phyloP scores from a whole-genome alignment of 2,329 filamentous ascomycete genomes.

The Sordariomycetes sp. region DNA sequence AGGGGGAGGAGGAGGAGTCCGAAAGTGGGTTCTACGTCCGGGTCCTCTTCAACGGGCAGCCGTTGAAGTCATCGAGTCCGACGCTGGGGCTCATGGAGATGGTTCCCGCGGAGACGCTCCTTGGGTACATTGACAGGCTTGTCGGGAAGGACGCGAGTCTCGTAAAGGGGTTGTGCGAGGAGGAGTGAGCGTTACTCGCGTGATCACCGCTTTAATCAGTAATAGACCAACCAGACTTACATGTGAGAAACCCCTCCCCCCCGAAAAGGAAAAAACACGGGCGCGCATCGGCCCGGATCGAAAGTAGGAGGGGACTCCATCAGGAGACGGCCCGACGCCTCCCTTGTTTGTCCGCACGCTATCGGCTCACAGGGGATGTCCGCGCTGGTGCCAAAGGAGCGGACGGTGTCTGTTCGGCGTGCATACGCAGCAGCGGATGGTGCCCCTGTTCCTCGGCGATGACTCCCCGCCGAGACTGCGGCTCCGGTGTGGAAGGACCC shows the following conservation, averaged over 20 bases:
- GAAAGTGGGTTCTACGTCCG: conserved; percentile 37
- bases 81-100: conserved; percentile 56
- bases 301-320: no score
- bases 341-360: no score
- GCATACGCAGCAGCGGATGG: no score
- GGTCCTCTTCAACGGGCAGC: conserved; percentile 57
- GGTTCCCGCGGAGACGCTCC: conserved; percentile 49
- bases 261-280: no score
- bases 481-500: background rate
- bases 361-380: no score
- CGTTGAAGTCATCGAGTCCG: conserved; percentile 55
- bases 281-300: no score
- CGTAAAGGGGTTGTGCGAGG: conserved; percentile 17
- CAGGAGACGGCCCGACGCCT: no score
- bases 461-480: background rate
- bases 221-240: background rate
- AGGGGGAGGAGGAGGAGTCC: background rate
- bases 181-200: background rate
- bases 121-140: conserved; percentile 60
- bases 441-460: background rate
- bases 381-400: no score
- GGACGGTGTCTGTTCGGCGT: no score
- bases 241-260: no score
- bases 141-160: conserved; percentile 39
- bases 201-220: background rate